phyloP scores from a whole-genome alignment of 2,329 filamentous ascomycete species.

The Hypoxylon sp. region DNA sequence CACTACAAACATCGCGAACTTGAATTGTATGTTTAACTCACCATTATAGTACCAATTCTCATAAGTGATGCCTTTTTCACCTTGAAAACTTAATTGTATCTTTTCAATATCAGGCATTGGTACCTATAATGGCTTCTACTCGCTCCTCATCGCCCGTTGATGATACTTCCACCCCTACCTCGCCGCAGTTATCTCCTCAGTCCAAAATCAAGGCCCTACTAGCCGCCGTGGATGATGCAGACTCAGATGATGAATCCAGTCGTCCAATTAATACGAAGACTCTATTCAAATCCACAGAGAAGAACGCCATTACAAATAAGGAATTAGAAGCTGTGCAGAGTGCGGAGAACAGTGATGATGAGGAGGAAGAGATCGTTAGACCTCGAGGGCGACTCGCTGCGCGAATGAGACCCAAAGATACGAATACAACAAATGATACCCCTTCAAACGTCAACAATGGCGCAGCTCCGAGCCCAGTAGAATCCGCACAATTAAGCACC shows the following conservation, averaged over 20 bases:
- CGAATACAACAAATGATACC: slow-evolving; percentile 19
- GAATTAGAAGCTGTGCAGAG: slow-evolving; percentile 33
- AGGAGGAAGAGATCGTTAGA: slow-evolving; percentile 60
- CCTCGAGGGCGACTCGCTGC: slow-evolving; percentile 57
- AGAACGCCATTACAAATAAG: slow-evolving; percentile 34
- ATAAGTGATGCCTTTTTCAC: slow-evolving; percentile 44
- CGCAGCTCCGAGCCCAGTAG: slow-evolving; percentile 8
- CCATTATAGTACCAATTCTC: slow-evolving; percentile 30
- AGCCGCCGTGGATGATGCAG: slow-evolving; percentile 63
- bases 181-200: slow-evolving; percentile 64
- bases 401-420: slow-evolving; percentile 52
- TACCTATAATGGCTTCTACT: slow-evolving; percentile 64
- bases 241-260: slow-evolving; percentile 62
- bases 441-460: background rate
- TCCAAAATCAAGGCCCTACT: slow-evolving; percentile 70
- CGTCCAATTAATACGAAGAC: slow-evolving; percentile 47
- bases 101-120: slow-evolving; percentile 22
- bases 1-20: slow-evolving; percentile 34
- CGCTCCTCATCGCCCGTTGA: slow-evolving; percentile 62
- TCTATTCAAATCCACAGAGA: slow-evolving; percentile 48
- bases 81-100: slow-evolving; percentile 29
- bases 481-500: slow-evolving; percentile 10
- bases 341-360: slow-evolving; percentile 57
- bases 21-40: slow-evolving; percentile 25
- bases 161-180: slow-evolving; percentile 60